Evolutionary conservation across 495 filamentous ascomycete genomes (phyloP).

Genomic region (Aspergillus olivimuriae): DNA sequence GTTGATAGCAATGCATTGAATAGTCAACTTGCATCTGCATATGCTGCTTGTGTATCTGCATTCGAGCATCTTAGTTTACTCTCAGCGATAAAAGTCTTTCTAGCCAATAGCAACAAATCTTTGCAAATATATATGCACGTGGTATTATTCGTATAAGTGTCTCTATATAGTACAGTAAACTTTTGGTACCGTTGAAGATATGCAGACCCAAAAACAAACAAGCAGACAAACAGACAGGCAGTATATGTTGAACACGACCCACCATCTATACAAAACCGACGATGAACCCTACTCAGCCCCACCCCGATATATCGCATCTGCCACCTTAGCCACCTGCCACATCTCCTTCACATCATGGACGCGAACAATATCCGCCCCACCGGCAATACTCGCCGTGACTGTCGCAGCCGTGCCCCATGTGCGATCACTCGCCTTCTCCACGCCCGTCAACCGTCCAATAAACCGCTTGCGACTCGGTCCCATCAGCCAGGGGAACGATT

Average conservation of each 20-base stretch:
- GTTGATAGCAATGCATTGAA: no score
- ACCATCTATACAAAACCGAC: no score
- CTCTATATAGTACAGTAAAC: constrained; percentile 3
- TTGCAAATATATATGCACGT: neutral
- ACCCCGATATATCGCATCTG: constrained; percentile 83
- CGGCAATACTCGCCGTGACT: constrained; percentile 77
- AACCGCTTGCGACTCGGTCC: constrained; percentile 89
- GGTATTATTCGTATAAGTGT: neutral
- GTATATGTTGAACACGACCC: no score
- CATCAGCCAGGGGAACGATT: constrained; percentile 79
- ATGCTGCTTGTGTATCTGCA: no score
- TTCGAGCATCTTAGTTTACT: no score
- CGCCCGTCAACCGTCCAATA: constrained; percentile 76
- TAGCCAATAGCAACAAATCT: no score
- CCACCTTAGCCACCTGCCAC: constrained; percentile 79
- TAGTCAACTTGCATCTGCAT: no score
- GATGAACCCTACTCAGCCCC: no score
- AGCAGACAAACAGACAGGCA: no score
- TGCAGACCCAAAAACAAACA: no score
- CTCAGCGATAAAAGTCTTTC: no score
- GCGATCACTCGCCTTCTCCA: constrained; percentile 57
- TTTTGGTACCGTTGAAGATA: constrained; percentile 26
- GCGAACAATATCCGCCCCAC: constrained; percentile 90
- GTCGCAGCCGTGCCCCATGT: constrained; percentile 85
- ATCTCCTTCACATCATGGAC: constrained; percentile 94